A percentile compares a stretch with the other conserved stretches of the same genome.
These are phyloP conservation scores for Lachnum nothofagi DNA, from an alignment of 2,329 filamentous ascomycete species.

Conservation along the genomic window DNA sequence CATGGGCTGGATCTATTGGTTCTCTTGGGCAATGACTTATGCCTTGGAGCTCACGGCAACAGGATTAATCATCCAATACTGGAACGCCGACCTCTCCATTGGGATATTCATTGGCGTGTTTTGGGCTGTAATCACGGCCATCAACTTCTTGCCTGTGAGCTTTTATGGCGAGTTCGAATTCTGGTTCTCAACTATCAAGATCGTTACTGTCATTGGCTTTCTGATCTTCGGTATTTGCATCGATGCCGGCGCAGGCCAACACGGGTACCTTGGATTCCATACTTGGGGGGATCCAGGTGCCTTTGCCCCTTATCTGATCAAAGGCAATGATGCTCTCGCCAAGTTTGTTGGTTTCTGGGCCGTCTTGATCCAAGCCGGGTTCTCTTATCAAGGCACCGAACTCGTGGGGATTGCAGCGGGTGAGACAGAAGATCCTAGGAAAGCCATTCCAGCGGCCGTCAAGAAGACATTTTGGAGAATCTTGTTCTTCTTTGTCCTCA, in stretches of 20 bases:
- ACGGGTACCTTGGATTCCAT: constrained; percentile 69
- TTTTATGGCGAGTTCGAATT: constrained; percentile 76
- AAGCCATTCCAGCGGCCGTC: constrained; percentile 67
- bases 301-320: constrained; percentile 56
- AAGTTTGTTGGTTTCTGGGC: constrained; percentile 67
- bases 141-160: constrained; percentile 68
- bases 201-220: constrained; percentile 68
- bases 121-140: constrained; percentile 61
- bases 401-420: constrained; percentile 74
- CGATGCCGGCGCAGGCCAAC: constrained; percentile 62
- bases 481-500: constrained; percentile 60
- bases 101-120: constrained; percentile 71
- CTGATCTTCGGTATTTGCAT: constrained; percentile 72
- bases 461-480: constrained; percentile 72
- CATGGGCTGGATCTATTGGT: constrained; percentile 83
- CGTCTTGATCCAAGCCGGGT: constrained; percentile 63
- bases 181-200: constrained; percentile 73
- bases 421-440: constrained; percentile 67
- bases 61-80: constrained; percentile 72
- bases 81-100: constrained; percentile 57
- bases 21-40: constrained; percentile 68
- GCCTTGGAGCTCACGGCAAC: constrained; percentile 69
- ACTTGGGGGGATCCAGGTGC: constrained; percentile 66
- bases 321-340: constrained; percentile 43
- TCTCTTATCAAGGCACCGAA: constrained; percentile 69